Evolutionary conservation across 176 grass and related monocot genomes (phyloP), one percentile per base, ranked within the genome.

Genomic region (Musa schizocarpa): DNA sequence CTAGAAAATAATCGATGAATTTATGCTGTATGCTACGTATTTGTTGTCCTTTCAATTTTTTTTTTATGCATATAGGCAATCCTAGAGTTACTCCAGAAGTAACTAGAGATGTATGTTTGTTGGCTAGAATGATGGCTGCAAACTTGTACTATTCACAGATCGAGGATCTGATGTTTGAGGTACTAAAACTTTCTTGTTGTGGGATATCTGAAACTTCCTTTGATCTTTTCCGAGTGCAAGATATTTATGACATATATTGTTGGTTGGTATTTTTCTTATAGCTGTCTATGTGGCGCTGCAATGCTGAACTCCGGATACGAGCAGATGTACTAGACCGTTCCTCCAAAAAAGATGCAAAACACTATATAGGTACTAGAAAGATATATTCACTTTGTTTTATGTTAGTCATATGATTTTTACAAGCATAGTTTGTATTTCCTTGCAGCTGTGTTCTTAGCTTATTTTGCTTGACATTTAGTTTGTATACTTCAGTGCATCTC

Each of bases 241-340:
- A 29, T 74, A 55, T 26, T 0, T 24, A 7, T 74, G 20, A 2
- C 9, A 9, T 52, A 53, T 54, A 17, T 55, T 24, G 11, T 54
- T 25, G 6, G 54, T 43, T 71, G 13, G 10, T 21, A 51, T 69
- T 49, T 77, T 54, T 55, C 29, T 50, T 89, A 54, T 75, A 97
- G 94, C 70, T 97, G 61, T 97, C 94, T 74, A 97, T 97, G 94
- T 97, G 94, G 94, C 94, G 90, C 13, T 97, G 94, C 88, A 93
- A 82, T 73, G 86, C 88, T 9, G 94, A 97, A 83, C 82, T 97
- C 55, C 85, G 94, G 51, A 68, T 76, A 52, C 89, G 79, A 74
- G 84, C 78, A 6, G 86, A 93, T 82, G 23, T 77, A 53, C 82
- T 97, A 62, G 64, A 84, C 59, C 55, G 56, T 22, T 90, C 84